Base-by-base conservation (phyloP, 2,329 filamentous ascomycete genomes). In the Dissoconium aciculare region DNA sequence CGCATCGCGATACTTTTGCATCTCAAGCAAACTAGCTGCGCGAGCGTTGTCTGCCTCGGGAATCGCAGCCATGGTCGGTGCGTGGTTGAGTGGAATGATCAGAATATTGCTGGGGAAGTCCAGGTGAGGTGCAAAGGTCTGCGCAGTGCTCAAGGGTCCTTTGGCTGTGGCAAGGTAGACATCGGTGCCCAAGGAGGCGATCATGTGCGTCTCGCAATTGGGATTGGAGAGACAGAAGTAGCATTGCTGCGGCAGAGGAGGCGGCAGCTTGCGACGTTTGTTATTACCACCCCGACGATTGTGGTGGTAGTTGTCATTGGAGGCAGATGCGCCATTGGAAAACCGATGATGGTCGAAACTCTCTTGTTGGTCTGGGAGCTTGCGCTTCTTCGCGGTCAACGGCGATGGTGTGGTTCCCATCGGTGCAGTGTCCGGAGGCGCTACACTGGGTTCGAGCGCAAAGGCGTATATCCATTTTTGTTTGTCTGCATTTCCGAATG, bases 191-290 rank as follows among this genome's bases (percentile, higher is more conserved):
- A 98, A 87, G 15, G 79, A 84, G 41, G 79, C 78, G 46, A 94
- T 78, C 56, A 98, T 78, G 57, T 98, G 87, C 1, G 77, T 78
- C 31, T 80, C 78, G 26, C 89, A 63, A 37, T 78, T 78, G 4
- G 79, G 73, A 53, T 92, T 94, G 4, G 82, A 85, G 8, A 98
- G 67, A 52, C 89, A 98, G 62, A 98, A 95, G 63, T 89, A 98
- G 59, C 89, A 98, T 47, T 78, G 69, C 31, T 77, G 75, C 2
- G 82, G 83, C 0, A 46, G 46, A 11, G 57, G 46, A 4, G 59
- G 56, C 4, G 54, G 50, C 24, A 46, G 45, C 33, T 53, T 50
- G 16, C 47, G 49, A 17, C 57, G 50, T 37, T 63, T 62, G 39
- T 55, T 31, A 13, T 29, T 26, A n/a, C 24, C 4, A 13, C 15